Evolutionary conservation across 1,284 basidiomycete genomes (phyloP), one percentile per base, ranked within the genome.

Genomic region (Marasmius oreades): DNA sequence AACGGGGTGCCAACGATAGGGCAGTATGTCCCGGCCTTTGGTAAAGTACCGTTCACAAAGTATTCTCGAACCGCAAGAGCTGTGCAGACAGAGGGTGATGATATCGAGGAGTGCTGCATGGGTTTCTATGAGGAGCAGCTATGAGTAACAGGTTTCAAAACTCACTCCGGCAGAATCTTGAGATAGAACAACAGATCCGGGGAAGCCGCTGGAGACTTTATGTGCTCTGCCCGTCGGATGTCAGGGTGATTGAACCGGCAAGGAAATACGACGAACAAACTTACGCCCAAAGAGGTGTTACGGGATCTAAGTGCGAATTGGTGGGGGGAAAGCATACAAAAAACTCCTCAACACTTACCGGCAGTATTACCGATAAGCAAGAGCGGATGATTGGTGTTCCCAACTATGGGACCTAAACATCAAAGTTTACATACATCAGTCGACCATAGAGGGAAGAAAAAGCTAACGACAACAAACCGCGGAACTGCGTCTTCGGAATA

Each of bases 31-130:
- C 47, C 58, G 3, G 42, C 16, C 10, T 54, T 36, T 16, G 61
- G 61, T 1, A 63, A 50, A 12, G 52, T 58, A 14, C 61, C 61
- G 34, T 63, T 55, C 12, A 55, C 18, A 34, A 63, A 59, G 34
- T 63, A 63, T 12, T 47, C 45, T 5, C 53, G 54, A 26, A 63
- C 43, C 22, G 55, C 22, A 5, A 23, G 26, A 23, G 39, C 37
- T 1, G 61, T 61, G 50, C 61, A 63, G 4, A 37, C 10, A 1
- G 59, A 61, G 10, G 61, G 58, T 16, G 53, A 57, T 11, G 57
- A 44, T 36, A 61, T 2, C 28, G 61, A 63, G n/a, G 36, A 45
- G 28, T 63, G 61, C 61, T 61, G 26, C 26, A 42, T 6, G 39
- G 5, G n/a, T 18, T 14, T 16, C 39, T 42, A 7, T 14, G 39